Evolutionary conservation across 352 stramenopile species (phyloP).

Genomic region (Blastocystis sp.): DNA sequence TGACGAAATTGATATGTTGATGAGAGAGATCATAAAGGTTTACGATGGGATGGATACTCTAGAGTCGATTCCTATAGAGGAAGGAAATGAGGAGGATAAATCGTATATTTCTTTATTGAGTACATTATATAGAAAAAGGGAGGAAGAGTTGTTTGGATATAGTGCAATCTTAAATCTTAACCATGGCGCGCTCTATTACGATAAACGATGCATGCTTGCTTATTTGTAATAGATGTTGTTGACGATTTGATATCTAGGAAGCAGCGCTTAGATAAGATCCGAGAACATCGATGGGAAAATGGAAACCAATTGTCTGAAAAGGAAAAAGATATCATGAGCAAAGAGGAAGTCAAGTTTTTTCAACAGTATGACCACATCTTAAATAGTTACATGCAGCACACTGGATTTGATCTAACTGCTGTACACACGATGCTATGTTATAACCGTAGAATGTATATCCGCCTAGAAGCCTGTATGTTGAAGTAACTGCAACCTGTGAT

Average conservation of each 20-base stretch:
- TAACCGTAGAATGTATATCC: slow-evolving; percentile 10
- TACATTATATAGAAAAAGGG: background rate
- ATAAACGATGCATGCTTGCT: slow-evolving; percentile 23
- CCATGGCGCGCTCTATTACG: slow-evolving; percentile 21
- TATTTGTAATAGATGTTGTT: background rate
- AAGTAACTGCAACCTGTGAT: background rate
- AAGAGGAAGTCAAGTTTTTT: slow-evolving; percentile 24
- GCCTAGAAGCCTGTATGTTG: slow-evolving; percentile 10
- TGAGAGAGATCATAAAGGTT: background rate
- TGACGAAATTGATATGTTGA: slow-evolving; percentile 23
- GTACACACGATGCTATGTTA: background rate
- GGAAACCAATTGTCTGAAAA: background rate
- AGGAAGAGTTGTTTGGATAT: background rate
- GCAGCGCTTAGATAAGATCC: background rate
- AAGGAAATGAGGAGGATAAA: background rate
- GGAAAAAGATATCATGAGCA: background rate
- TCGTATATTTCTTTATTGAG: background rate
- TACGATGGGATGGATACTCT: slow-evolving; percentile 13
- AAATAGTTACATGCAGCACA: background rate
- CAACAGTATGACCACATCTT: slow-evolving; percentile 37
- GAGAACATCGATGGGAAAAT: slow-evolving; percentile 15
- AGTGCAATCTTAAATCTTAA: slow-evolving; percentile 30
- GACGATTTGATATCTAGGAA: background rate
- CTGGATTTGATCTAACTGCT: slow-evolving; percentile 10
- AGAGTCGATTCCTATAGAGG: background rate